These are phyloP conservation scores for Globisporangium carolinianum DNA, from an alignment of 352 stramenopile genomes.

Conservation along the genomic window DNA sequence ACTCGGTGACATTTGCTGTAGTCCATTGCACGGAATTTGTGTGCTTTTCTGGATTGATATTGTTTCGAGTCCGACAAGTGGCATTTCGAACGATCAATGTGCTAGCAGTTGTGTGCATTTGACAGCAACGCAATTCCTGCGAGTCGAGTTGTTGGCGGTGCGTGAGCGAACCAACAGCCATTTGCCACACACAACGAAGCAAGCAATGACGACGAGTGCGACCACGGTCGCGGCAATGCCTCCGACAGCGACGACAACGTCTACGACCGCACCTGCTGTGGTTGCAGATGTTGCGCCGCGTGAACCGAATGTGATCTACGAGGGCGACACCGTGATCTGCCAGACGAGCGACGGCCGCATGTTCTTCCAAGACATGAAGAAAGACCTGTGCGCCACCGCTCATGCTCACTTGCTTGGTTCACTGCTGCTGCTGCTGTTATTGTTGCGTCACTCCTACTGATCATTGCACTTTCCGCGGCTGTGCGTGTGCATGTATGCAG, in stretches of 20 bases:
- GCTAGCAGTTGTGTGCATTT: too few species aligned
- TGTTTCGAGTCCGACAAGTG: too few species aligned
- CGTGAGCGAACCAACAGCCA: neutral
- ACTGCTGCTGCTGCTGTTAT: constrained; percentile 4
- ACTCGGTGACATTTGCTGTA: too few species aligned
- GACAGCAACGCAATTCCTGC: too few species aligned
- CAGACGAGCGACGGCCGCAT: constrained; percentile 79
- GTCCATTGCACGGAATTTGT: too few species aligned
- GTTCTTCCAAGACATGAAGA: constrained; percentile 77
- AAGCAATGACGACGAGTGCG: neutral
- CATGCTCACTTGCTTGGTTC: neutral
- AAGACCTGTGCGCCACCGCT: constrained; percentile 42
- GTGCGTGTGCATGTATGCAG: constrained; percentile 5
- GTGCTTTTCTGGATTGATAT: too few species aligned
- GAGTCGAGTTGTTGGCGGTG: too few species aligned
- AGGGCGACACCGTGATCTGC: constrained; percentile 83
- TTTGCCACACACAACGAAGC: neutral
- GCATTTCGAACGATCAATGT: too few species aligned
- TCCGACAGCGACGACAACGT: neutral
- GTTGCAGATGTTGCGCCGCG: constrained; percentile 12
- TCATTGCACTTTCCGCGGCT: neutral
- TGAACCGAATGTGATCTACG: constrained; percentile 72
- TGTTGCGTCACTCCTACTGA: neutral
- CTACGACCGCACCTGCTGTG: neutral
- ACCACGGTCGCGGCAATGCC: neutral